These are phyloP conservation scores for Cydonia oblonga DNA, from an alignment of 331 rosid genomes.

Conservation along the genomic window DNA sequence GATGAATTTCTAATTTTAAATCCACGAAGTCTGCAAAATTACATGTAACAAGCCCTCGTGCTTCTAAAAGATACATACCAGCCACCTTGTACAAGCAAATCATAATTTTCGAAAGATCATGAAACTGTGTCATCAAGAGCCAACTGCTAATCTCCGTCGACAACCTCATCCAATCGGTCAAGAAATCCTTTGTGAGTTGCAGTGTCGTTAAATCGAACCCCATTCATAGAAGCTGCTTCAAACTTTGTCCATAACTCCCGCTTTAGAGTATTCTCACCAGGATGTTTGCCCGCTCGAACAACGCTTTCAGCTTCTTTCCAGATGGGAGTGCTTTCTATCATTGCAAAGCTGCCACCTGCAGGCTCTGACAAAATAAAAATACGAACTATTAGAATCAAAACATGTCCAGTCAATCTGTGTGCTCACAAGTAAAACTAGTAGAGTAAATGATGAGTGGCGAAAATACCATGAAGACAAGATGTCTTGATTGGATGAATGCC, in stretches of 20 bases:
- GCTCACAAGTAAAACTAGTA: not conserved
- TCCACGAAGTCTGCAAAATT: not conserved
- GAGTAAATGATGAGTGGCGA: not conserved
- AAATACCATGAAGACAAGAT: constrained; percentile 34
- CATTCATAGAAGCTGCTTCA: constrained; percentile 62
- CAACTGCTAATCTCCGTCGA: constrained; percentile 27
- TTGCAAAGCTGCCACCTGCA: constrained; percentile 23
- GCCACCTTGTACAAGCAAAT: not conserved
- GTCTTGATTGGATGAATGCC: constrained; percentile 24
- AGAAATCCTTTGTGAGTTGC: constrained; percentile 52
- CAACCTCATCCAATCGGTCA: constrained; percentile 78
- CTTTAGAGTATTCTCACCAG: constrained; percentile 85
- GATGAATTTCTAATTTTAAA: not conserved
- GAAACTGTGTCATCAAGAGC: not conserved
- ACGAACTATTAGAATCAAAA: not conserved
- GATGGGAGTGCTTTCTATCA: constrained; percentile 50
- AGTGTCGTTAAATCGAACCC: constrained; percentile 14
- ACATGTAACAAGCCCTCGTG: not conserved
- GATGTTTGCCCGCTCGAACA: constrained; percentile 38
- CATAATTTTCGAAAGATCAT: not conserved
- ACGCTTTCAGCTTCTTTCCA: constrained; percentile 46
- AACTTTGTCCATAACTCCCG: constrained; percentile 81
- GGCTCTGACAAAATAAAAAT: constrained; percentile 13
- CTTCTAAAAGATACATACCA: not conserved
- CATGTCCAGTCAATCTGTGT: not conserved